Evolutionary conservation across 192 early-diverging fungal genomes (phyloP).

Genomic region (Backusella tarrabulga): DNA sequence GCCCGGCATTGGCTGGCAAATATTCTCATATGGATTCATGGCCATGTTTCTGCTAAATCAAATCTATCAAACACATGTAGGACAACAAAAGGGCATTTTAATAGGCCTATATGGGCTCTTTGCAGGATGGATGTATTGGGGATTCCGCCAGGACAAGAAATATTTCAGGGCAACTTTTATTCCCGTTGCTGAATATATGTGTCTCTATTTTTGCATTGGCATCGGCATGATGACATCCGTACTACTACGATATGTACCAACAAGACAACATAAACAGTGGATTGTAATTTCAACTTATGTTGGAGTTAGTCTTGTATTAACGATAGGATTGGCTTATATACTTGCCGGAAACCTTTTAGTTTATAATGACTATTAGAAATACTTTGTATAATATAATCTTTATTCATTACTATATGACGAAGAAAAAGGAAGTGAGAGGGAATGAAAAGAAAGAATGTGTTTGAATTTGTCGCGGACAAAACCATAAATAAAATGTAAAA

Average conservation of each 20-base stretch:
- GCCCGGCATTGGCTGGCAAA: constrained; percentile 29
- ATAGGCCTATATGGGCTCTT: constrained; percentile 6
- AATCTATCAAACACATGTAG: constrained; percentile 15
- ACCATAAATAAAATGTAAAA: neutral
- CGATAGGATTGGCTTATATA: constrained; percentile 11
- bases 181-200: constrained; percentile 21
- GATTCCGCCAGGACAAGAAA: constrained; percentile 9
- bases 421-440: neutral
- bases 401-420: neutral
- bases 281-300: constrained; percentile 2
- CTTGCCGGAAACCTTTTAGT: constrained; percentile 19
- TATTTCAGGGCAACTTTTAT: constrained; percentile 28
- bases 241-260: neutral
- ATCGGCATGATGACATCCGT: constrained; percentile 1
- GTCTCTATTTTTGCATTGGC: neutral
- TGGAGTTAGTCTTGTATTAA: neutral
- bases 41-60: constrained; percentile 31
- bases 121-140: constrained; percentile 2
- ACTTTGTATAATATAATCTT: neutral
- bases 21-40: constrained; percentile 31
- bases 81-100: neutral
- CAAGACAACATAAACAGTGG: neutral
- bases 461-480: neutral
- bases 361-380: constrained; percentile 27
- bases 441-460: neutral